A percentile compares a stretch with the other conserved stretches of the same genome.
These are phyloP conservation scores for Aspergillus piperis DNA, from an alignment of 2,329 filamentous ascomycete genomes.

Conservation along the genomic window DNA sequence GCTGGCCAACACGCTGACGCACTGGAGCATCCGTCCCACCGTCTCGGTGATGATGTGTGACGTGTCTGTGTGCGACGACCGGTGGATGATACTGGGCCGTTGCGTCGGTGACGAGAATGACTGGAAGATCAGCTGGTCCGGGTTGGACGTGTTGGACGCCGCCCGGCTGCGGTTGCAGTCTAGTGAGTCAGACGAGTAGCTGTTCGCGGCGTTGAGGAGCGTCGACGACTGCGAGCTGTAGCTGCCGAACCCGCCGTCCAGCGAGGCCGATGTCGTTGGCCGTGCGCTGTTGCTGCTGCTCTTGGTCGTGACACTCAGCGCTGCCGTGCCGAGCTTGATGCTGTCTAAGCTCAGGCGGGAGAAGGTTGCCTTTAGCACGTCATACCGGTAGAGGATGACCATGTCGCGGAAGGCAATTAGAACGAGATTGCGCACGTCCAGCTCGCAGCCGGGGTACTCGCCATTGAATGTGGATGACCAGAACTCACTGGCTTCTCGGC, in stretches of 20 bases:
- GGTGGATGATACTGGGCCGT: slow-evolving; percentile 37
- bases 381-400: slow-evolving; percentile 85
- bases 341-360: slow-evolving; percentile 86
- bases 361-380: slow-evolving; percentile 85
- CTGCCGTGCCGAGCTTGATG: slow-evolving; percentile 55
- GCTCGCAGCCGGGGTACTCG: slow-evolving; percentile 54
- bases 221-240: slow-evolving; percentile 80
- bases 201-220: slow-evolving; percentile 68
- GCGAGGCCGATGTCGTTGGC: slow-evolving; percentile 72
- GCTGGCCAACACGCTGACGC: slow-evolving; percentile 83
- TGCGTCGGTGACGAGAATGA: slow-evolving; percentile 44
- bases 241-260: slow-evolving; percentile 73
- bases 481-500: slow-evolving; percentile 81
- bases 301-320: slow-evolving; percentile 43
- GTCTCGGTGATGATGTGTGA: slow-evolving; percentile 85
- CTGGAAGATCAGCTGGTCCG: slow-evolving; percentile 47
- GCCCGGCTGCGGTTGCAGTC: slow-evolving; percentile 69
- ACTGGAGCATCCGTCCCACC: slow-evolving; percentile 93
- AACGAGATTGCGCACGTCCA: slow-evolving; percentile 87
- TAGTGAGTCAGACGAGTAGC: slow-evolving; percentile 54
- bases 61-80: slow-evolving; percentile 39
- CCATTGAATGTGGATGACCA: slow-evolving; percentile 72
- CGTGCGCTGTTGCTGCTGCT: slow-evolving; percentile 53
- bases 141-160: slow-evolving; percentile 73
- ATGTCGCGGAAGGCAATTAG: slow-evolving; percentile 85